Conservation (phyloP, 1,139 yeast genomes). For the Magnusiomyces tetraspermus region DNA sequence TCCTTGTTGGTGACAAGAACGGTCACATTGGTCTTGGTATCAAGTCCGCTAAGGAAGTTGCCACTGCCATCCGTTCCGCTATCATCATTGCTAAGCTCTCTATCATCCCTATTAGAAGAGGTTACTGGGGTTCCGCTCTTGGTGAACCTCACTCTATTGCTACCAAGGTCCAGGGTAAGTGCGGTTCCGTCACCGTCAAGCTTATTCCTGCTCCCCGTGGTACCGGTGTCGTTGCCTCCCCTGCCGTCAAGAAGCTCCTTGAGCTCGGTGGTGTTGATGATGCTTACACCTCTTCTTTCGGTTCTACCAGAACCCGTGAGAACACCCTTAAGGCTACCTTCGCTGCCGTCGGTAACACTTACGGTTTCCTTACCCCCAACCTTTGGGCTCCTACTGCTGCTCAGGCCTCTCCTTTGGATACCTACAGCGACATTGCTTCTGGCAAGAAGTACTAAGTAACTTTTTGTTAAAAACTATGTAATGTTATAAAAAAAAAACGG, state of each 20-base stretch:
- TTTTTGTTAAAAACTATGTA: background rate
- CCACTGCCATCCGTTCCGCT: conserved; percentile 99
- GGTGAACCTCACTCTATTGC: conserved; percentile 99
- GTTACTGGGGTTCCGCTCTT: conserved; percentile 99
- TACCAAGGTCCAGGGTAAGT: conserved; percentile 97
- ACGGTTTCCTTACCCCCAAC: conserved; percentile 97
- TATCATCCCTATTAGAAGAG: conserved; percentile 99
- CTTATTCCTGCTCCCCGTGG: conserved; percentile 99
- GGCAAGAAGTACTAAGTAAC: conserved; percentile 13
- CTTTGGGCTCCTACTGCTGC: conserved; percentile 86
- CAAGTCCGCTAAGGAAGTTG: conserved; percentile 99
- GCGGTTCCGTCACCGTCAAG: conserved; percentile 98
- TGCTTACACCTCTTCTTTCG: conserved; percentile 97
- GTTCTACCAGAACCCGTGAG: conserved; percentile 99
- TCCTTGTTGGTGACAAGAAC: conserved; percentile 98
- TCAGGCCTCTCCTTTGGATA: conserved; percentile 88
- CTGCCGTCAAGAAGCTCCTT: conserved; percentile 97
- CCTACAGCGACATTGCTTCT: conserved; percentile 42
- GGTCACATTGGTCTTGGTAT: conserved; percentile 99
- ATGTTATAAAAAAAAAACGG: background rate
- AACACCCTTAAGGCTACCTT: conserved; percentile 99
- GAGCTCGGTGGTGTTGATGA: conserved; percentile 99
- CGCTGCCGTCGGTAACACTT: conserved; percentile 99
- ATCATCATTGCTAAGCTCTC: conserved; percentile 98
- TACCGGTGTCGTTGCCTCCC: conserved; percentile 99